Evolutionary conservation across 2,329 filamentous ascomycete species (phyloP).

Genomic region (Neofusicoccum kwambonambiense): DNA sequence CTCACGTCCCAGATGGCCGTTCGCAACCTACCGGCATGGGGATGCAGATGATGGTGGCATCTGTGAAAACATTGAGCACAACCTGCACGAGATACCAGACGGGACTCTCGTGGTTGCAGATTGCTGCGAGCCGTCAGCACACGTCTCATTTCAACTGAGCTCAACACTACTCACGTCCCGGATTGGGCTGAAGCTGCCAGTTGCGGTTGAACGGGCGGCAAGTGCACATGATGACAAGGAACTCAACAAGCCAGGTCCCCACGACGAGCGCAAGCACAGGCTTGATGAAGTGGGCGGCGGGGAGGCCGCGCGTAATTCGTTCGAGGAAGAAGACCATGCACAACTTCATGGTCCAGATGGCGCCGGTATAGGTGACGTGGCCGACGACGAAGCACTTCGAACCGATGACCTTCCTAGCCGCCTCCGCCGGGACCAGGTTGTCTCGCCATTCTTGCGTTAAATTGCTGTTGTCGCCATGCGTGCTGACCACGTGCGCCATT

Average conservation of each 20-base stretch:
- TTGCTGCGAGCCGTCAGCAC: neutral
- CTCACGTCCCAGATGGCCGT: no score
- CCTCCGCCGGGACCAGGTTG: neutral
- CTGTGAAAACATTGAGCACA: neutral
- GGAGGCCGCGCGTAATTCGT: neutral
- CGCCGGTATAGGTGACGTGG: neutral
- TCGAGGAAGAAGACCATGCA: neutral
- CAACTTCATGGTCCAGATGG: conserved; percentile 1
- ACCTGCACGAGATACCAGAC: neutral
- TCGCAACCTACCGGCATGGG: neutral
- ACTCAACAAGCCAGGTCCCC: neutral
- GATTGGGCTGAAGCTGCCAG: neutral
- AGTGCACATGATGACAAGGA: neutral
- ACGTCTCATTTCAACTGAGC: no score
- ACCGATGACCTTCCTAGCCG: neutral
- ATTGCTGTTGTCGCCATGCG: neutral
- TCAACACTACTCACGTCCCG: neutral
- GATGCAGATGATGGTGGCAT: neutral
- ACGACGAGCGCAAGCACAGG: neutral
- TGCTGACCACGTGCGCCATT: neutral
- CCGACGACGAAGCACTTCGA: neutral
- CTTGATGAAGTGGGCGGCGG: neutral
- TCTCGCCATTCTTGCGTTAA: neutral
- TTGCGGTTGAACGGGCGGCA: neutral
- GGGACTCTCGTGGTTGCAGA: neutral